A percentile compares a stretch with the other conserved stretches of the same genome.
These are phyloP conservation scores for Alternaria sp. DNA, from an alignment of 2,329 filamentous ascomycete species.

Conservation along the genomic window DNA sequence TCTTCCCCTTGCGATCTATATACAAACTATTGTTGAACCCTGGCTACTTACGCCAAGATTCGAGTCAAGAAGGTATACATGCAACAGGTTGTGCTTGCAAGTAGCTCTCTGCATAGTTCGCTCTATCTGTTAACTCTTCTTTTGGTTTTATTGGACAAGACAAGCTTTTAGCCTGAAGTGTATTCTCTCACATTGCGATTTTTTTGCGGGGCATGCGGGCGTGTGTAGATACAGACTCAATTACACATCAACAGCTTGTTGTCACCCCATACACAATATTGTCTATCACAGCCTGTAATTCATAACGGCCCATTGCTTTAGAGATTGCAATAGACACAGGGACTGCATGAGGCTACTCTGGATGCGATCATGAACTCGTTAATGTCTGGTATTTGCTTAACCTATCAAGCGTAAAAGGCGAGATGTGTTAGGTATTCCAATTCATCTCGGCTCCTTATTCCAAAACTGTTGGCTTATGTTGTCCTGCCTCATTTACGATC, in stretches of 20 bases:
- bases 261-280: neutral
- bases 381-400: neutral
- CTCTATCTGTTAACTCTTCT: neutral
- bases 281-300: neutral
- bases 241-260: neutral
- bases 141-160: neutral
- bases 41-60: neutral
- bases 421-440: neutral
- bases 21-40: neutral
- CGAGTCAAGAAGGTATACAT: neutral
- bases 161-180: neutral
- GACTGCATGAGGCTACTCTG: neutral
- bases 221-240: neutral
- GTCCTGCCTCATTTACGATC: neutral
- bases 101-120: neutral
- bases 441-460: neutral
- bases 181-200: neutral
- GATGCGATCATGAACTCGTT: neutral
- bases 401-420: neutral
- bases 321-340: neutral
- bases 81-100: neutral
- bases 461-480: neutral
- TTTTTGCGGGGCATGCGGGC: neutral
- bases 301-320: neutral
- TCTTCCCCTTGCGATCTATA: neutral